A percentile compares a stretch with the other conserved stretches of the same genome.
Evolutionary conservation across 257 asterid species (phyloP).

Genomic region (Datura wrightii): DNA sequence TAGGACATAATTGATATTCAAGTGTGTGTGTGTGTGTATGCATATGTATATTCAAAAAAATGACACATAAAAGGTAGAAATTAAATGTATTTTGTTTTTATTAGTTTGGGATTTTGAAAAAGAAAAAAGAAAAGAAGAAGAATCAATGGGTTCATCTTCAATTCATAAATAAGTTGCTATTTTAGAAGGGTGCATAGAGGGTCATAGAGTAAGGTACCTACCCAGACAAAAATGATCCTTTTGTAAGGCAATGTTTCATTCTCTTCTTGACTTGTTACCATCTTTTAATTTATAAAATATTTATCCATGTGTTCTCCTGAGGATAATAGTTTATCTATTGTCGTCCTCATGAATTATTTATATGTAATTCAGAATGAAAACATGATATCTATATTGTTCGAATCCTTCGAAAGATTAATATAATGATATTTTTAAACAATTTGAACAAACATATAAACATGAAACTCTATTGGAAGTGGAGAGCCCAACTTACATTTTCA

Average conservation of each 20-base stretch:
- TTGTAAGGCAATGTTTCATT: neutral
- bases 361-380: neutral
- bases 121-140: too few relatives aligned
- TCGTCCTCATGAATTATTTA: neutral
- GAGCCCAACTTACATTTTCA: neutral
- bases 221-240: constrained; percentile 24
- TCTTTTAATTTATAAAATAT: neutral
- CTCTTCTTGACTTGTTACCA: constrained; percentile 9
- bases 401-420: neutral
- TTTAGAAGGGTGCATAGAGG: constrained; percentile 57
- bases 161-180: neutral
- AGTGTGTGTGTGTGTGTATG: too few relatives aligned
- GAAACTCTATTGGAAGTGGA: too few relatives aligned
- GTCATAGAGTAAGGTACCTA: constrained; percentile 52
- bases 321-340: neutral
- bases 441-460: too few relatives aligned
- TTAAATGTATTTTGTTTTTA: neutral
- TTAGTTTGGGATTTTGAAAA: neutral
- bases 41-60: neutral
- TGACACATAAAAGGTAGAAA: neutral
- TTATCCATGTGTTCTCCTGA: neutral
- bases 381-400: neutral
- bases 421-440: too few relatives aligned
- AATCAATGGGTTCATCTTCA: too few relatives aligned
- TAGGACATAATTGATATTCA: neutral